These are phyloP conservation scores for Lumnitzera littorea DNA, from an alignment of 345 rosid genomes.

Conservation along the genomic window DNA sequence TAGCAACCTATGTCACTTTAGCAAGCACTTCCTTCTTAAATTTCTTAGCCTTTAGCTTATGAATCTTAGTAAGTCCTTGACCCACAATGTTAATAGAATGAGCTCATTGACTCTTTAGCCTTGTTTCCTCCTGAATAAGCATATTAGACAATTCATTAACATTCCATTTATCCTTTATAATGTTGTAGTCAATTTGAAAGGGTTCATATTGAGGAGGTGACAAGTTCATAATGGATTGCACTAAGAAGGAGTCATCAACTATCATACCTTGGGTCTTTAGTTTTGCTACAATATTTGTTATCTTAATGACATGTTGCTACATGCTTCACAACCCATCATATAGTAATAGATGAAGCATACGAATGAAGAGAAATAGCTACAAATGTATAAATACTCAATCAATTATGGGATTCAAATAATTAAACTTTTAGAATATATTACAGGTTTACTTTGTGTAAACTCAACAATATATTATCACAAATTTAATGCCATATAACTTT, in stretches of 20 bases:
- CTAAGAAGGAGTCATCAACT: constrained; percentile 4
- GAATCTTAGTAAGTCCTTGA: constrained; percentile 4
- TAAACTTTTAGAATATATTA: no score
- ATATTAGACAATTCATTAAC: constrained; percentile 10
- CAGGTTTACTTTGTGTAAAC: no score
- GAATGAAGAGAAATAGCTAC: no score
- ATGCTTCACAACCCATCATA: no score
- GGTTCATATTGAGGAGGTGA: constrained; percentile 5
- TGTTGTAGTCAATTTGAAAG: constrained; percentile 15
- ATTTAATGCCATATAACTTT: no score
- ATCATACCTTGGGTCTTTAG: constrained; percentile 5
- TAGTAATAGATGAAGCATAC: no score
- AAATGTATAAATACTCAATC: no score
- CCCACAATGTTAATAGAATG: constrained; percentile 4
- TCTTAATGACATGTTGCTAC: constrained; percentile 1
- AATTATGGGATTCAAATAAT: no score
- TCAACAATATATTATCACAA: no score
- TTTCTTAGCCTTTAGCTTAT: no score
- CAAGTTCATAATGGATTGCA: constrained; percentile 4
- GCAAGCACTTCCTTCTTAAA: background rate
- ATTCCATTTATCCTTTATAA: constrained; percentile 14
- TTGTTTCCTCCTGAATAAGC: constrained; percentile 10
- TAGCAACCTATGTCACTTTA: background rate
- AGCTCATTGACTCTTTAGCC: constrained; percentile 2
- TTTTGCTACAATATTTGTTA: background rate